phyloP scores from a whole-genome alignment of 495 filamentous ascomycete species.

The Xylaria longipes region DNA sequence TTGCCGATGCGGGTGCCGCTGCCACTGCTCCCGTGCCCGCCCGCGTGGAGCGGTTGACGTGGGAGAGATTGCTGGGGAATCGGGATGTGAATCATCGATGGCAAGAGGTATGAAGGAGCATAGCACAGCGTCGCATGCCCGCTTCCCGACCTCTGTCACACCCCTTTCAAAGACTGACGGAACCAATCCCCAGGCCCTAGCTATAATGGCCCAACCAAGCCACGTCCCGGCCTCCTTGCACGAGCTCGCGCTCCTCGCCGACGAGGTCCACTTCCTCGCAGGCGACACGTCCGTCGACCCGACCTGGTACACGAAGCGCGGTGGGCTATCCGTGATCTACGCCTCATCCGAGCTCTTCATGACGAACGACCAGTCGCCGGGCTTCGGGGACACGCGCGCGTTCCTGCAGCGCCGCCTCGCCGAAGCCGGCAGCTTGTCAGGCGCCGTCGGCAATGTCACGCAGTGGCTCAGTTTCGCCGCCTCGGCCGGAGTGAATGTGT shows the following conservation, averaged over 20 bases:
- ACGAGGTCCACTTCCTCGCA: slow-evolving; percentile 87
- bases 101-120: slow-evolving; percentile 73
- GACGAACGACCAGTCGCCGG: slow-evolving; percentile 78
- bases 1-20: slow-evolving; percentile 28
- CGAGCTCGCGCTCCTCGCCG: slow-evolving; percentile 79
- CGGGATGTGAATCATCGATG: slow-evolving; percentile 69
- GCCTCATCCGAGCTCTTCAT: slow-evolving; percentile 88
- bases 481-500: slow-evolving; percentile 64
- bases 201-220: slow-evolving; percentile 80
- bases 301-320: slow-evolving; percentile 90
- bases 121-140: neutral
- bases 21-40: slow-evolving; percentile 42
- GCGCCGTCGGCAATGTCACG: slow-evolving; percentile 63
- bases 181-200: slow-evolving; percentile 69
- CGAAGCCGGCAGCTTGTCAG: slow-evolving; percentile 66
- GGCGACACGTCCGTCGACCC: slow-evolving; percentile 82
- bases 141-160: neutral
- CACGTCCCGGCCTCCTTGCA: slow-evolving; percentile 77
- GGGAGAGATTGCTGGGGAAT: slow-evolving; percentile 79
- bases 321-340: slow-evolving; percentile 78
- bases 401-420: slow-evolving; percentile 80
- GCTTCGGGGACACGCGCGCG: slow-evolving; percentile 73
- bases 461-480: slow-evolving; percentile 83
- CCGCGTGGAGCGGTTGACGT: slow-evolving; percentile 68
- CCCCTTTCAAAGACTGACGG: slow-evolving; percentile 3